Evolutionary conservation across 1,284 basidiomycete species (phyloP), one percentile per base, ranked within the genome.

Genomic region (Retiboletus flavoniger): DNA sequence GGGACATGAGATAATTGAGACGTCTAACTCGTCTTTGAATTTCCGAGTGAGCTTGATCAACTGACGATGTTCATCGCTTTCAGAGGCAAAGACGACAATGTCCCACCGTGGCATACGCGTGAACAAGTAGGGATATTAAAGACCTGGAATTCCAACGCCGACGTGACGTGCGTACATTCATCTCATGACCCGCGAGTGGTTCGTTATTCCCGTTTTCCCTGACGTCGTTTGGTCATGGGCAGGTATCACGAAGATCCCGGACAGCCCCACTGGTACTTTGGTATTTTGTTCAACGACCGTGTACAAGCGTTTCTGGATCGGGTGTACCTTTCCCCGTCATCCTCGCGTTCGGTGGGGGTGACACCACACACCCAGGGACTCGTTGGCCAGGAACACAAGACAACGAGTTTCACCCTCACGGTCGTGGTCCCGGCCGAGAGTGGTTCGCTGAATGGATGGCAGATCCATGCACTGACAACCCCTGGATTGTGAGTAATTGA

Each of bases 61-160:
- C 42, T 60, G 45, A 64, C 10, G 11, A 2, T 28, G 7, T 34
- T 16, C 11, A 7, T 46, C 19, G 50, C 9, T 14, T 11, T 29
- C 58, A 90, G 88, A 10, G 87, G 84, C 1, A 72, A 74, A 46
- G 91, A 93, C 60, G 81, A 84, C 31, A 93, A 93, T 56, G 91
- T 93, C 7, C 90, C 91, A 3, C 79, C 82, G 0, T 92, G 89
- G 88, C 90, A 93, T 61, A 83, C 83, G 4, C 80, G 89, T 24
- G 84, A 87, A 63, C 71, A 79, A 28, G 75, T 87, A 9, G 76
- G 77, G 50, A 70, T 82, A 9, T 62, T 91, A 24, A 78, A 79
- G 60, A 74, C 78, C 3, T 88, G 82, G 81, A 72, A 78, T 47
- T 63, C 74, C 0, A 64, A 74, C n/a, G 75, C 79, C 2, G 76